phyloP scores from a whole-genome alignment of 306 rosid genomes.

The Erythrophleum fordii region DNA sequence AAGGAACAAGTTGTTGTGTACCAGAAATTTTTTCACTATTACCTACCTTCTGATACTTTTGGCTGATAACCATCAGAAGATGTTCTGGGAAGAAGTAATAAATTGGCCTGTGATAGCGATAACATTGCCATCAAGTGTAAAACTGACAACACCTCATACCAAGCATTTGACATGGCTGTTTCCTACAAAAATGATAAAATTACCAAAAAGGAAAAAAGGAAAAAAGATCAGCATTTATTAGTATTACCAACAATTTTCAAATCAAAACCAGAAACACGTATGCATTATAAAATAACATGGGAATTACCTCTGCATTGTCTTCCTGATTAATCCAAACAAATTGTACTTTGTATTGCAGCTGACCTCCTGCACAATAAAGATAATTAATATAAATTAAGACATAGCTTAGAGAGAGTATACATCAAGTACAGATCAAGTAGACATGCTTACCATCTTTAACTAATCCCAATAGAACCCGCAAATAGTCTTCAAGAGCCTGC shows the following conservation, averaged over 20 bases:
- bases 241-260: constrained; percentile 27
- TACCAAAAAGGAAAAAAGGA: neutral
- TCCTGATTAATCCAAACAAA: constrained; percentile 94
- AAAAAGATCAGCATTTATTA: constrained; percentile 22
- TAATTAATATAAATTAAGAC: constrained; percentile 45
- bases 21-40: constrained; percentile 20
- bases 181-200: constrained; percentile 62
- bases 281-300: neutral
- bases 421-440: constrained; percentile 31
- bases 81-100: constrained; percentile 90
- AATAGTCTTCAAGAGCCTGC: constrained; percentile 94
- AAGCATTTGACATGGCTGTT: constrained; percentile 78
- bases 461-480: constrained; percentile 92
- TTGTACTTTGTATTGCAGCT: constrained; percentile 86
- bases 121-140: constrained; percentile 92
- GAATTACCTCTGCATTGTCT: constrained; percentile 79
- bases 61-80: constrained; percentile 81
- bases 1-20: constrained; percentile 23
- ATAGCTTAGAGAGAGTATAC: constrained; percentile 23
- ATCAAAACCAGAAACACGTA: constrained; percentile 14
- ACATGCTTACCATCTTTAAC: constrained; percentile 76
- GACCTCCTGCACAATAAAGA: constrained; percentile 72
- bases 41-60: constrained; percentile 86
- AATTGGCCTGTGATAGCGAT: constrained; percentile 80
- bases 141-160: constrained; percentile 96